Percentiles rank a stretch among this genome's conserved stretches.
These are phyloP conservation scores for Carex pumila DNA, from an alignment of 176 grass and related monocot genomes.

Conservation along the genomic window DNA sequence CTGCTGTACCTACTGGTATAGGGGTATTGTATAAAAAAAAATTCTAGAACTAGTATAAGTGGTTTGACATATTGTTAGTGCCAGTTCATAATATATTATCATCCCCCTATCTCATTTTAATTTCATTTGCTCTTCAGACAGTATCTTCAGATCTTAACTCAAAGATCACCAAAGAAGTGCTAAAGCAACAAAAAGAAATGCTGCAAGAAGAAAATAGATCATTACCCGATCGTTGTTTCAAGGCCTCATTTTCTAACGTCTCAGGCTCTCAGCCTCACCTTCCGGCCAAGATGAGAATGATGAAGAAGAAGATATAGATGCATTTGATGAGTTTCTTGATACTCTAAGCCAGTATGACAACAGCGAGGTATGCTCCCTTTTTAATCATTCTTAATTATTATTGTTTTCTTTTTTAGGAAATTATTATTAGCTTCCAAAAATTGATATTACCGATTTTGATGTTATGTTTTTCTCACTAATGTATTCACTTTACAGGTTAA, in stretches of 20 bases:
- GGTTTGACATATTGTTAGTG: background rate
- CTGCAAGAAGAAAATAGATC: slow-evolving; percentile 26
- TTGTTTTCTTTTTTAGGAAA: background rate
- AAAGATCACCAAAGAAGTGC: slow-evolving; percentile 57
- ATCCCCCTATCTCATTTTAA: background rate
- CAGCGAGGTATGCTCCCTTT: slow-evolving; percentile 29
- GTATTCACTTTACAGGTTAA: background rate
- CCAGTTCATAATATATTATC: background rate
- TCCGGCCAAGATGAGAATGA: slow-evolving; percentile 14
- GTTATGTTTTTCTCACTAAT: background rate
- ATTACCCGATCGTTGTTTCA: too few relatives aligned
- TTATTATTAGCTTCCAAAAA: too few relatives aligned
- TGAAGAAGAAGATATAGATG: slow-evolving; percentile 45
- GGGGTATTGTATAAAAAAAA: background rate
- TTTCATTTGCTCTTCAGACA: slow-evolving; percentile 17
- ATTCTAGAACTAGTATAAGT: background rate
- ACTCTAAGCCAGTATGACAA: slow-evolving; percentile 59
- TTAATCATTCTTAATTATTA: background rate
- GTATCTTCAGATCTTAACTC: slow-evolving; percentile 47
- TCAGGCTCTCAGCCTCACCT: slow-evolving; percentile 20
- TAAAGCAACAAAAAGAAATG: slow-evolving; percentile 75
- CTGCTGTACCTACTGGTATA: background rate
- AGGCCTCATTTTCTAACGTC: slow-evolving; percentile 11
- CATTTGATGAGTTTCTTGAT: slow-evolving; percentile 67
- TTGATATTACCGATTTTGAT: background rate